These are phyloP conservation scores for Trypanosoma boissoni DNA, from an alignment of 208 protist genomes.

Conservation along the genomic window DNA sequence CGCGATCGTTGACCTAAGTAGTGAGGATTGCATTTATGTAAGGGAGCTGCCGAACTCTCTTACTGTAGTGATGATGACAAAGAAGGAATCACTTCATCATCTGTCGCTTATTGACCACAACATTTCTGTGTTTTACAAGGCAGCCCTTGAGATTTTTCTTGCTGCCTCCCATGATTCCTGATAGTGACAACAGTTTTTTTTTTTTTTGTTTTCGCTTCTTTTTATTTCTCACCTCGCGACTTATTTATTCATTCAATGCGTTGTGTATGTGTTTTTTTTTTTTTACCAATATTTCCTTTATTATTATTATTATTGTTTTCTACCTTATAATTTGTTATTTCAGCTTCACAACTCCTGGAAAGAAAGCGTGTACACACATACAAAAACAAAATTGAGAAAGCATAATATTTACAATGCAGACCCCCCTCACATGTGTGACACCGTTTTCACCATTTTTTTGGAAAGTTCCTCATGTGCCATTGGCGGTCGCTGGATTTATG, in stretches of 20 bases:
- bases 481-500: slow-evolving; percentile 29
- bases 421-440: slow-evolving; percentile 28
- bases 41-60: slow-evolving; percentile 80
- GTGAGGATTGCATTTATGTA: slow-evolving; percentile 84
- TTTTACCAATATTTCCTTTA: slow-evolving; percentile 3
- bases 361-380: slow-evolving; percentile 5
- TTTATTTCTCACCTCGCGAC: background rate
- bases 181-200: background rate
- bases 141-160: slow-evolving; percentile 66
- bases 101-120: slow-evolving; percentile 80
- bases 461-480: slow-evolving; percentile 26
- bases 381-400: background rate
- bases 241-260: no score
- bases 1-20: slow-evolving; percentile 47
- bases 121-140: slow-evolving; percentile 81
- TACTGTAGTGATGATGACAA: slow-evolving; percentile 84
- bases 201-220: slow-evolving; percentile 1
- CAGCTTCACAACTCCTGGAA: no score
- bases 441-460: slow-evolving; percentile 78
- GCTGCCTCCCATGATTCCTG: slow-evolving; percentile 7
- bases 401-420: slow-evolving; percentile 38
- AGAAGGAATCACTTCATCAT: slow-evolving; percentile 66
- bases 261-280: no score
- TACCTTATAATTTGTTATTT: no score
- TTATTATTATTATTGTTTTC: background rate